Evolutionary conservation across 2,329 filamentous ascomycete genomes (phyloP).

Genomic region (Cytospora leucostoma): DNA sequence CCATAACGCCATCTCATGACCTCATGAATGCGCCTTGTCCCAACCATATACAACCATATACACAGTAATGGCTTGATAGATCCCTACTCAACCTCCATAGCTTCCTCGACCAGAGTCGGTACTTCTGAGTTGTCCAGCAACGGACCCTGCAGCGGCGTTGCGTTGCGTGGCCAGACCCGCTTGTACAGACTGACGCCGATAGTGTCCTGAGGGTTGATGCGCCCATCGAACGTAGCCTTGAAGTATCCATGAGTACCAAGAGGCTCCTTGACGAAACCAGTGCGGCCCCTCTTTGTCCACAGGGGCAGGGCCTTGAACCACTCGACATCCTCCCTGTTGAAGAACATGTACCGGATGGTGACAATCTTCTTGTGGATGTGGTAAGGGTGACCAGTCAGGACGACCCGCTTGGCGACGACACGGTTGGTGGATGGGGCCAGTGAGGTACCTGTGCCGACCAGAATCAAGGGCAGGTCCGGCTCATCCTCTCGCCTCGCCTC

Average conservation of each 20-base stretch:
- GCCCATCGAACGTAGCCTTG: constrained; percentile 96
- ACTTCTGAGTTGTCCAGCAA: constrained; percentile 41
- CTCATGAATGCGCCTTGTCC: constrained; percentile 7
- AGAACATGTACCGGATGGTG: constrained; percentile 99
- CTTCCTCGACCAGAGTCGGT: constrained; percentile 34
- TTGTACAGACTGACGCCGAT: constrained; percentile 90
- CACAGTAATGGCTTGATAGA: constrained; percentile 30
- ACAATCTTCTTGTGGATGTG: constrained; percentile 99
- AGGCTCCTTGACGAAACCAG: constrained; percentile 90
- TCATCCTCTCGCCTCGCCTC: constrained; percentile 47
- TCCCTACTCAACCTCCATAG: constrained; percentile 44
- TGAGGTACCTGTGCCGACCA: constrained; percentile 86
- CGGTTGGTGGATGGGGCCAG: constrained; percentile 74
- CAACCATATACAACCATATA: constrained; percentile 10
- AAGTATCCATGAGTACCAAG: constrained; percentile 99
- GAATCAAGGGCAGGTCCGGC: constrained; percentile 57
- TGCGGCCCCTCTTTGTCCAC: constrained; percentile 88
- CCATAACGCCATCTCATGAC: constrained; percentile 26
- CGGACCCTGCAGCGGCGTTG: constrained; percentile 49
- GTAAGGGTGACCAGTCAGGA: constrained; percentile 93
- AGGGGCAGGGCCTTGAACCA: constrained; percentile 98
- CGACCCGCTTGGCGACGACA: constrained; percentile 89
- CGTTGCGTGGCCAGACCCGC: constrained; percentile 76
- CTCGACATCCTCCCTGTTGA: constrained; percentile 89
- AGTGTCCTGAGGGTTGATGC: constrained; percentile 93